A percentile compares a stretch with the other conserved stretches of the same genome.
These are phyloP conservation scores for Yamadazyma philogaea DNA, from an alignment of 805 yeast genomes.

Conservation along the genomic window DNA sequence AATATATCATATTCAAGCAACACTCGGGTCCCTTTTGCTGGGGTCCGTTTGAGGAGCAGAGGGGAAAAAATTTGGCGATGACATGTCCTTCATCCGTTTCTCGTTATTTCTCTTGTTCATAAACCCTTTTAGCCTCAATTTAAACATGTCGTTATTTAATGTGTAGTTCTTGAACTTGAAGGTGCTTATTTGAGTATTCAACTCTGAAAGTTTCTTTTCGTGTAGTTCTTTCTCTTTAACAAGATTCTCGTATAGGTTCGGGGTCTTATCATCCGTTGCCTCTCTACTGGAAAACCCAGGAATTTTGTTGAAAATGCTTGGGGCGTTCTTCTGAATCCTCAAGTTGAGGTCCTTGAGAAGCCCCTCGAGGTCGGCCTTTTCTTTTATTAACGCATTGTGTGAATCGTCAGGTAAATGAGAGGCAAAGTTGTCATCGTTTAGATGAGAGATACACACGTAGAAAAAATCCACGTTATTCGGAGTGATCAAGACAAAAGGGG, in stretches of 20 bases:
- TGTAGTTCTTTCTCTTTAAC: slow-evolving; percentile 17
- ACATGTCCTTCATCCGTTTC: slow-evolving; percentile 28
- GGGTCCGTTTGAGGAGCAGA: slow-evolving; percentile 18
- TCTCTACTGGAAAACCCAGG: slow-evolving; percentile 16
- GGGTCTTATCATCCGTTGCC: slow-evolving; percentile 22
- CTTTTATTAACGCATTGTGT: slow-evolving; percentile 25
- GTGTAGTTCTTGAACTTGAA: slow-evolving; percentile 37
- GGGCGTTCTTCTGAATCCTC: slow-evolving; percentile 27
- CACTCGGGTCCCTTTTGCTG: background rate
- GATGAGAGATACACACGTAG: slow-evolving; percentile 48
- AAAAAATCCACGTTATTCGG: slow-evolving; percentile 50
- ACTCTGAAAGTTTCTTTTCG: slow-evolving; percentile 18
- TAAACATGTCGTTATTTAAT: slow-evolving; percentile 41
- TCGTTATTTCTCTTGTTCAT: slow-evolving; percentile 31
- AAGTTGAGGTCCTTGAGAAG: slow-evolving; percentile 20
- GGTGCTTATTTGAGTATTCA: slow-evolving; percentile 21
- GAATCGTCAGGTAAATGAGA: slow-evolving; percentile 32
- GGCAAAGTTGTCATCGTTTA: slow-evolving; percentile 48
- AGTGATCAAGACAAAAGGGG: slow-evolving; percentile 44
- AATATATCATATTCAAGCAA: background rate
- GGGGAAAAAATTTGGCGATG: slow-evolving; percentile 41
- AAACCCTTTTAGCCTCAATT: slow-evolving; percentile 34
- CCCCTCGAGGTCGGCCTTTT: slow-evolving; percentile 19
- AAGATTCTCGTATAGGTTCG: slow-evolving; percentile 18
- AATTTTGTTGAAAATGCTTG: slow-evolving; percentile 34